phyloP scores from a whole-genome alignment of 495 filamentous ascomycete genomes.

The Articulospora tetracladia region DNA sequence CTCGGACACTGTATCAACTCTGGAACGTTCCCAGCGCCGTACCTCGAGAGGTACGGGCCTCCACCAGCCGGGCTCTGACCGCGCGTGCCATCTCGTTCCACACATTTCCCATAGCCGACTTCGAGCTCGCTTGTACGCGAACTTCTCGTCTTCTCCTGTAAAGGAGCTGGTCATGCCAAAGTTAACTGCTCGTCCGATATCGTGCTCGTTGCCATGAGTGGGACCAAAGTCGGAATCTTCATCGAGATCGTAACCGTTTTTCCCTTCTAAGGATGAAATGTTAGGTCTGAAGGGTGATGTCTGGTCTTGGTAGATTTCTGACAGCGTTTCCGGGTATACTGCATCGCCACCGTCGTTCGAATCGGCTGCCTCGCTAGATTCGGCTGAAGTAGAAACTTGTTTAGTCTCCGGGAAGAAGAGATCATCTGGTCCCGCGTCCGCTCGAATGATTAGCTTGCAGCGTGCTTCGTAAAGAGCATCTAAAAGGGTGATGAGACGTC shows the following conservation, averaged over 20 bases:
- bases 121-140: constrained; percentile 65
- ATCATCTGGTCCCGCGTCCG: constrained; percentile 55
- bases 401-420: constrained; percentile 63
- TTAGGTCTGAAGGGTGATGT: constrained; percentile 70
- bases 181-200: constrained; percentile 29
- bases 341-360: constrained; percentile 40
- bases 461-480: constrained; percentile 69
- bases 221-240: constrained; percentile 31
- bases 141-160: constrained; percentile 69
- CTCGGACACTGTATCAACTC: constrained; percentile 22
- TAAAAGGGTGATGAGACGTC: constrained; percentile 66
- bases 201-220: constrained; percentile 26
- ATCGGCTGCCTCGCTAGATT: constrained; percentile 3
- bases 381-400: neutral
- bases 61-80: constrained; percentile 55
- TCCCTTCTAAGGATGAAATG: constrained; percentile 50
- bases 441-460: constrained; percentile 58
- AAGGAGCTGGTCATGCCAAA: constrained; percentile 55
- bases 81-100: constrained; percentile 56
- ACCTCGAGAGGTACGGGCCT: constrained; percentile 55
- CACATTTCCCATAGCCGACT: constrained; percentile 72
- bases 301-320: constrained; percentile 67
- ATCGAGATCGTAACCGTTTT: constrained; percentile 37
- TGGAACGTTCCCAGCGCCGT: constrained; percentile 52
- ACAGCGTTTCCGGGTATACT: constrained; percentile 62